Conservation (phyloP, 352 stramenopile genomes). For the Globisporangium spiculum region DNA sequence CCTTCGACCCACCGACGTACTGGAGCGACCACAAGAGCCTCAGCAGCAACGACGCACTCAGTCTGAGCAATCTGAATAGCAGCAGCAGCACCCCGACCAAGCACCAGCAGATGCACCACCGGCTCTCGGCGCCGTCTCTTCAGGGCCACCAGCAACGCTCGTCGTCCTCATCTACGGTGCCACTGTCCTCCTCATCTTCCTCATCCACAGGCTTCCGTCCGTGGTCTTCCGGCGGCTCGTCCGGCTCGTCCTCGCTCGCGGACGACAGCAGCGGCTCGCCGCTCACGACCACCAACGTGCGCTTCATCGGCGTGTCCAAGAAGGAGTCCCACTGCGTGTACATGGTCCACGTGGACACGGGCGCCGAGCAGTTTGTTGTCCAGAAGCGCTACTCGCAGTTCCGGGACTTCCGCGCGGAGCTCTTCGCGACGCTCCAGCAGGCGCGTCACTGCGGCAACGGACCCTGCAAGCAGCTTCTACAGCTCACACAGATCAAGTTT, state of each 20-base stretch:
- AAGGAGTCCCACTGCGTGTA: conserved; percentile 46
- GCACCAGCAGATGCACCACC: conserved; percentile 1
- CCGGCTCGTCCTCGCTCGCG: conserved; percentile 3
- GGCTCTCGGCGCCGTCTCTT: conserved; percentile 10
- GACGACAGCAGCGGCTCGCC: conserved; percentile 14
- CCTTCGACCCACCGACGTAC: neutral
- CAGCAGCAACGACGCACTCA: neutral
- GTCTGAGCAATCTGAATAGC: neutral
- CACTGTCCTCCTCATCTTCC: neutral
- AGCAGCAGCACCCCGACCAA: neutral
- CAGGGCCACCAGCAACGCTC: neutral
- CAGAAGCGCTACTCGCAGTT: conserved; percentile 76
- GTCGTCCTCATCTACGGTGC: conserved; percentile 8
- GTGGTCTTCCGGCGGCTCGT: conserved; percentile 12
- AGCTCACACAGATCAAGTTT: conserved; percentile 55
- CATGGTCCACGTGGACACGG: conserved; percentile 54
- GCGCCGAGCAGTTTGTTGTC: conserved; percentile 46
- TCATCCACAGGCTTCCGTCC: conserved; percentile 9
- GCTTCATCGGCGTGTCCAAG: conserved; percentile 43
- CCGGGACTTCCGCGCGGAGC: conserved; percentile 46
- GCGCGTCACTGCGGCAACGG: conserved; percentile 34
- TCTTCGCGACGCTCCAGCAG: conserved; percentile 30
- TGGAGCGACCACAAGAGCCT: conserved; percentile 11
- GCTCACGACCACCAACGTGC: conserved; percentile 35
- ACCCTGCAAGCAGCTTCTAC: conserved; percentile 36